Conservation (phyloP, 1,284 basidiomycete species). For the Cystobasidiaceae sp. region DNA sequence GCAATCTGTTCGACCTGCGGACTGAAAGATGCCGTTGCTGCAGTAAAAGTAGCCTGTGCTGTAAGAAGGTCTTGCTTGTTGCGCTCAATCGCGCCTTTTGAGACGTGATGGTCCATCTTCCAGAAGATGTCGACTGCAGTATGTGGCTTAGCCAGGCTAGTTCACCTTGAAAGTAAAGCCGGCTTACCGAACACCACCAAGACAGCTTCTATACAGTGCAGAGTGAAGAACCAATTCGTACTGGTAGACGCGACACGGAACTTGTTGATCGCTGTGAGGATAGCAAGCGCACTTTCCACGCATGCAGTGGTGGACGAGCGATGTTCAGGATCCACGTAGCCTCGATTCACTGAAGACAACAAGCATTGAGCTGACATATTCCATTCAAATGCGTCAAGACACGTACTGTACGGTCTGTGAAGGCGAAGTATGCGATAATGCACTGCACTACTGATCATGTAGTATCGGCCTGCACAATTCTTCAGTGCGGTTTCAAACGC, state of each 20-base stretch:
- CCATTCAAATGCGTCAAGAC: too few relatives aligned
- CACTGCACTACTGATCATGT: slow-evolving; percentile 8
- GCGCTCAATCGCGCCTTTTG: not conserved
- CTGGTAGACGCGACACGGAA: not conserved
- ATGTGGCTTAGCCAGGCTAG: too few relatives aligned
- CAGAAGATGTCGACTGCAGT: slow-evolving; percentile 12
- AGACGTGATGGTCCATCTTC: slow-evolving; percentile 6
- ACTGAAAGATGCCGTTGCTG: slow-evolving; percentile 6
- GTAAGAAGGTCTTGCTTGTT: not conserved
- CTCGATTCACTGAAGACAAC: not conserved
- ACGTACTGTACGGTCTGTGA: slow-evolving; percentile 5
- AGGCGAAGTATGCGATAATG: not conserved
- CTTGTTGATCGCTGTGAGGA: not conserved
- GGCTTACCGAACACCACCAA: slow-evolving; percentile 3
- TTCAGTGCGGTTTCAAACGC: not conserved
- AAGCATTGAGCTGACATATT: too few relatives aligned
- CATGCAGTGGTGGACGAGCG: not conserved
- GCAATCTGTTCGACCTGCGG: slow-evolving; percentile 1
- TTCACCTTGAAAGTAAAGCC: too few relatives aligned
- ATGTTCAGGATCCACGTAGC: not conserved
- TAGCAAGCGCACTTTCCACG: slow-evolving; percentile 6
- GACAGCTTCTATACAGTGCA: slow-evolving; percentile 10
- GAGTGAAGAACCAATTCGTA: slow-evolving; percentile 7
- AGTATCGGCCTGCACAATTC: not conserved
- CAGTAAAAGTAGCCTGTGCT: not conserved